Evolutionary conservation across 495 filamentous ascomycete genomes (phyloP).

Genomic region (Penicillium diatomitis): DNA sequence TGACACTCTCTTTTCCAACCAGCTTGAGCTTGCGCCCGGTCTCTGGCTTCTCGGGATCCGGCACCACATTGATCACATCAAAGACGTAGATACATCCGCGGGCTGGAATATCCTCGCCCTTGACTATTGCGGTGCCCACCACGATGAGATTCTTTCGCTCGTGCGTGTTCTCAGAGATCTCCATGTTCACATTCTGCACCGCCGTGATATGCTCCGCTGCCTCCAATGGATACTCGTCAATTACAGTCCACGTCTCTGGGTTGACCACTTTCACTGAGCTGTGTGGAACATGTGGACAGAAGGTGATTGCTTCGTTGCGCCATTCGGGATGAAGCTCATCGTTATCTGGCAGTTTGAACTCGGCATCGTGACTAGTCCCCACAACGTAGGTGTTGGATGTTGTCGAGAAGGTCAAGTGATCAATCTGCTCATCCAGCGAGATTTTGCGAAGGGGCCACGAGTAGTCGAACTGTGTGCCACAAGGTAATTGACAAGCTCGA

Average conservation of each 20-base stretch:
- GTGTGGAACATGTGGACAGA: constrained; percentile 59
- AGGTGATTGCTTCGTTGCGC: constrained; percentile 53
- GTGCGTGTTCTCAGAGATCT: constrained; percentile 82
- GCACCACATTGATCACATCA: constrained; percentile 82
- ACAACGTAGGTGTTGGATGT: constrained; percentile 67
- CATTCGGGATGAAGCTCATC: constrained; percentile 77
- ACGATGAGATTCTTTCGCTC: constrained; percentile 71
- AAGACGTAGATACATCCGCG: constrained; percentile 86
- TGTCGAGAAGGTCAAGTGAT: constrained; percentile 64
- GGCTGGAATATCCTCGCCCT: constrained; percentile 80
- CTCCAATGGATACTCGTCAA: constrained; percentile 59
- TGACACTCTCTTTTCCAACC: constrained; percentile 79
- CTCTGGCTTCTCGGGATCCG: constrained; percentile 76
- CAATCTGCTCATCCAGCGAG: constrained; percentile 60
- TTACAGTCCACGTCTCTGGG: constrained; percentile 63
- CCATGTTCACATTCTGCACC: constrained; percentile 74
- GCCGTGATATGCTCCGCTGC: constrained; percentile 68
- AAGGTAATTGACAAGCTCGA: constrained; percentile 57
- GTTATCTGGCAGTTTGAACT: constrained; percentile 74
- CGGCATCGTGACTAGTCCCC: constrained; percentile 52
- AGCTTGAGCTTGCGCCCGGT: constrained; percentile 78
- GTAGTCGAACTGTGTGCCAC: constrained; percentile 55
- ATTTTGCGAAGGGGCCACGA: constrained; percentile 62
- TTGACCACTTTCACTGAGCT: constrained; percentile 65
- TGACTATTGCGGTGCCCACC: constrained; percentile 74